These are phyloP conservation scores for Talinum fruticosum DNA, from an alignment of 148 eudicot species.

Conservation along the genomic window DNA sequence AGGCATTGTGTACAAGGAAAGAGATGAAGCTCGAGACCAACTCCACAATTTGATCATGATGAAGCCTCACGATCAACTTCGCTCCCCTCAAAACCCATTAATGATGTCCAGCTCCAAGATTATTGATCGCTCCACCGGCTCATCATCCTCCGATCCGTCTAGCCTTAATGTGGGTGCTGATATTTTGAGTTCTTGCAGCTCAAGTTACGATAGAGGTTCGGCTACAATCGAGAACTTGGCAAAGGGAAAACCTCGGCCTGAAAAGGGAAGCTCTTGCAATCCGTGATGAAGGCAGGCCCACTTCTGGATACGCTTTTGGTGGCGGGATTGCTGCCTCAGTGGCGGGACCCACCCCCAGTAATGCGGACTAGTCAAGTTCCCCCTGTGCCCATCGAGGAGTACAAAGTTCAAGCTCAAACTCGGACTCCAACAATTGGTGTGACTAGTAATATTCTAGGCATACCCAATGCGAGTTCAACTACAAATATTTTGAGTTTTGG, in stretches of 20 bases:
- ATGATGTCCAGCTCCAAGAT: neutral
- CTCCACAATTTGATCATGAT: neutral
- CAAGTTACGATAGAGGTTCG: slow-evolving; percentile 5
- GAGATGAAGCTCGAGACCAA: slow-evolving; percentile 37
- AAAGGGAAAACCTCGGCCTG: slow-evolving; percentile 48
- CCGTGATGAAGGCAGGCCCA: slow-evolving; percentile 55
- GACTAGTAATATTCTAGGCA: neutral
- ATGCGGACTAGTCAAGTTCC: slow-evolving; percentile 36
- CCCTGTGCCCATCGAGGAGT: slow-evolving; percentile 22
- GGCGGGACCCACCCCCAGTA: slow-evolving; percentile 60
- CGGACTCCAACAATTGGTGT: neutral
- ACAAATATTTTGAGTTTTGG: neutral
- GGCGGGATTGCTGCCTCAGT: slow-evolving; percentile 59
- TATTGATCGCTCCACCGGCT: neutral
- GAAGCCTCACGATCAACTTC: slow-evolving; percentile 8
- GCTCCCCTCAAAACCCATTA: slow-evolving; percentile 20
- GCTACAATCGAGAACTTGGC: slow-evolving; percentile 34
- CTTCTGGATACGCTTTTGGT: slow-evolving; percentile 48
- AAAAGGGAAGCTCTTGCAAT: slow-evolving; percentile 48
- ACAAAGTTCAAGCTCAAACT: neutral
- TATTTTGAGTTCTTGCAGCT: neutral
- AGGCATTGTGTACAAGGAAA: slow-evolving; percentile 26
- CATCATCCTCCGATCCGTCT: neutral
- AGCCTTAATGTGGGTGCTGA: neutral
- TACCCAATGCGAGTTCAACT: neutral